A percentile compares a stretch with the other conserved stretches of the same genome.
Evolutionary conservation across 352 stramenopile species (phyloP).

Genomic region (Elongisporangium undulatum): DNA sequence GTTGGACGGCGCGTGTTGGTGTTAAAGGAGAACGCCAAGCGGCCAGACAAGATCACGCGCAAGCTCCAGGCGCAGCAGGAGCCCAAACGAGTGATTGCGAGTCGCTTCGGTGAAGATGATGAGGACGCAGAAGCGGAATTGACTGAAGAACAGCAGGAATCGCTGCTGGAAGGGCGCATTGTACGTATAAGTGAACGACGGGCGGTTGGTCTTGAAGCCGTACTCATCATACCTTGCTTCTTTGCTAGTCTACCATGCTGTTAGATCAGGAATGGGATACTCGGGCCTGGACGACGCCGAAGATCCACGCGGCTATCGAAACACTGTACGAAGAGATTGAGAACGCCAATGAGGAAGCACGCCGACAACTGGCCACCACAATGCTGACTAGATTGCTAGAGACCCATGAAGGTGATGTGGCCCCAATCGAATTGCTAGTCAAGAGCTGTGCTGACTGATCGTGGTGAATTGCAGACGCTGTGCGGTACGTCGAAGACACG

Average conservation of each 20-base stretch:
- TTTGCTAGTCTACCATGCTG: slow-evolving; percentile 58
- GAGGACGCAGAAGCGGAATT: slow-evolving; percentile 16
- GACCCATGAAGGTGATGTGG: slow-evolving; percentile 45
- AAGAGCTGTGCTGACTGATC: neutral
- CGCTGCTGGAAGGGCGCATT: slow-evolving; percentile 40
- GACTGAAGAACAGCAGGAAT: slow-evolving; percentile 17
- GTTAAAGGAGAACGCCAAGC: slow-evolving; percentile 39
- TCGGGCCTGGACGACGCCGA: slow-evolving; percentile 49
- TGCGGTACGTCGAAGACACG: slow-evolving; percentile 60
- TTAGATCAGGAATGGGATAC: slow-evolving; percentile 85
- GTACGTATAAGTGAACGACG: slow-evolving; percentile 24
- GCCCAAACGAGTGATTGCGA: slow-evolving; percentile 49
- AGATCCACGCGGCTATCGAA: slow-evolving; percentile 55
- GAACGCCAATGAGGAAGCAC: slow-evolving; percentile 24
- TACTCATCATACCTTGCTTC: slow-evolving; percentile 2
- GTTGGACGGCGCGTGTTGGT: slow-evolving; percentile 53
- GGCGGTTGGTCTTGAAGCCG: neutral
- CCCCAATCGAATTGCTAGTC: neutral
- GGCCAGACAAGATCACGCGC: slow-evolving; percentile 20
- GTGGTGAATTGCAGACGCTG: slow-evolving; percentile 27
- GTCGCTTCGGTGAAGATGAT: slow-evolving; percentile 32
- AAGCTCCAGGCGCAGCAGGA: slow-evolving; percentile 6
- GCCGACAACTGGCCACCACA: slow-evolving; percentile 49
- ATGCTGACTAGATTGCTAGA: slow-evolving; percentile 71
- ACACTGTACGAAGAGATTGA: slow-evolving; percentile 71